A percentile compares a stretch with the other conserved stretches of the same genome.
phyloP scores from a whole-genome alignment of 441 rosid species.

The Sinapis alba region DNA sequence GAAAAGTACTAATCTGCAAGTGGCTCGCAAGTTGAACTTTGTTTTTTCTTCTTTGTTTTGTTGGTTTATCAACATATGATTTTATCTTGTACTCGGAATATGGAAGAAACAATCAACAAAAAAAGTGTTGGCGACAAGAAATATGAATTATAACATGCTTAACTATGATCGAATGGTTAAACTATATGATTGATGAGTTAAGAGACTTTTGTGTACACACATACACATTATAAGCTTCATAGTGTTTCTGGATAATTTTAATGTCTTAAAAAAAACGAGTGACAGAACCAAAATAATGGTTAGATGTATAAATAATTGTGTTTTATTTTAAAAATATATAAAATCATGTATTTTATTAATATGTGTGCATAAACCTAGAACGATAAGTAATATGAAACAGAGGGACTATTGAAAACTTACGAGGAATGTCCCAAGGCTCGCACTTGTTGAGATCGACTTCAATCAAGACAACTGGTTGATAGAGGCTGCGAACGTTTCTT shows the following conservation, averaged over 20 bases:
- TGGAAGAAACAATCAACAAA: constrained; percentile 10
- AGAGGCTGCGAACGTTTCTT: constrained; percentile 60
- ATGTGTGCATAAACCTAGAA: no score
- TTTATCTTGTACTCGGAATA: constrained; percentile 1
- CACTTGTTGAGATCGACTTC: constrained; percentile 90
- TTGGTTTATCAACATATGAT: constrained; percentile 21
- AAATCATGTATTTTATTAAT: no score
- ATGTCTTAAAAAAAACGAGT: no score
- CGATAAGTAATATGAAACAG: no score
- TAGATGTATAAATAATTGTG: no score
- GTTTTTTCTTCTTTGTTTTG: neutral
- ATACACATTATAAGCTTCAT: neutral
- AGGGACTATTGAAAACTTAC: no score
- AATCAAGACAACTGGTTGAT: constrained; percentile 65
- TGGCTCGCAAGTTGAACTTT: constrained; percentile 10
- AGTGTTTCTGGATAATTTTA: no score
- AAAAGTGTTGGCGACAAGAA: constrained; percentile 1
- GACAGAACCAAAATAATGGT: no score
- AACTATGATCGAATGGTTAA: neutral
- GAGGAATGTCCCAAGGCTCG: constrained; percentile 96
- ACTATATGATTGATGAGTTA: neutral
- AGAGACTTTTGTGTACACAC: neutral
- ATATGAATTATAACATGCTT: constrained; percentile 4
- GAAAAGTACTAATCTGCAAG: constrained; percentile 5
- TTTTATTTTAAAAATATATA: no score